Percentiles rank a stretch among this genome's conserved stretches.
phyloP scores from a whole-genome alignment of 495 filamentous ascomycete genomes.

The Alectoria sarmentosa region DNA sequence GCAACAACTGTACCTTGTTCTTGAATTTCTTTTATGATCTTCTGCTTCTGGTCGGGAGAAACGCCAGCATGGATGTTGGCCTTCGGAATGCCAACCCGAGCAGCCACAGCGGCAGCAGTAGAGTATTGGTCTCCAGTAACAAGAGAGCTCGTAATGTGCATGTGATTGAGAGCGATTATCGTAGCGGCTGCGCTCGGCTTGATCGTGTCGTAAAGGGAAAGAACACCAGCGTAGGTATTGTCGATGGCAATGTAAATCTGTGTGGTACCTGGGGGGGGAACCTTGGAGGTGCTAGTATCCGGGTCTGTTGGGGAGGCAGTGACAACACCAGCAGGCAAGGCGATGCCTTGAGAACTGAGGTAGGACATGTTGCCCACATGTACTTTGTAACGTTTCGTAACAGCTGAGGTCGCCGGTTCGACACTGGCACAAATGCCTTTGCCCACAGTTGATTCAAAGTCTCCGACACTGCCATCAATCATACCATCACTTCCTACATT shows the following conservation, averaged over 20 bases:
- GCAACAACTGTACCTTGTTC: slow-evolving; percentile 66
- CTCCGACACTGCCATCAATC: slow-evolving; percentile 72
- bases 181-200: slow-evolving; percentile 80
- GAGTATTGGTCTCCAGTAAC: slow-evolving; percentile 88
- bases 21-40: slow-evolving; percentile 73
- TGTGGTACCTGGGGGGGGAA: slow-evolving; percentile 59
- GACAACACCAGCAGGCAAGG: slow-evolving; percentile 45
- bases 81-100: slow-evolving; percentile 69
- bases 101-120: slow-evolving; percentile 75
- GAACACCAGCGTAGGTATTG: slow-evolving; percentile 65
- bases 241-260: slow-evolving; percentile 90
- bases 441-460: slow-evolving; percentile 79
- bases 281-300: slow-evolving; percentile 30
- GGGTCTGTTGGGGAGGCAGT: slow-evolving; percentile 24
- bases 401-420: slow-evolving; percentile 60
- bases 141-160: slow-evolving; percentile 81
- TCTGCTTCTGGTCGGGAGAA: slow-evolving; percentile 80
- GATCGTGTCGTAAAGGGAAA: slow-evolving; percentile 81
- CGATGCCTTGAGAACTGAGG: slow-evolving; percentile 59
- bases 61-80: slow-evolving; percentile 73
- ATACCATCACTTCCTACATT: slow-evolving; percentile 63
- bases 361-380: slow-evolving; percentile 77
- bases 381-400: slow-evolving; percentile 64
- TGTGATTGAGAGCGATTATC: slow-evolving; percentile 72
- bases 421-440: slow-evolving; percentile 78